Evolutionary conservation across 345 rosid species (phyloP), one percentile per base, ranked within the genome.

Genomic region (Mangifera indica): DNA sequence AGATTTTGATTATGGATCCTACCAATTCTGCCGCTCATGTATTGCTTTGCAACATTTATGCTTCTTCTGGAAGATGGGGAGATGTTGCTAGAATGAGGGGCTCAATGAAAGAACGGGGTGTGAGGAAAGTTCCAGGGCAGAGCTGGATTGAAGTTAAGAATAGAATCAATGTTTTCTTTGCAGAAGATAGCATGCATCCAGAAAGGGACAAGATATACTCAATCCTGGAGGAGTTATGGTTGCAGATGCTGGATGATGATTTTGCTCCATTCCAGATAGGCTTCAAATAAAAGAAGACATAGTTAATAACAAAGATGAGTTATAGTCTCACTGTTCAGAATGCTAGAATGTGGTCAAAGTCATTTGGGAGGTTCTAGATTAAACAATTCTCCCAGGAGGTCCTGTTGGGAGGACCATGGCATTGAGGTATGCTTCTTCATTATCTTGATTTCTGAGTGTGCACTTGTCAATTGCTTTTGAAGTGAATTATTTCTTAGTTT

Each of bases 121-220:
- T 87, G 15, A 83, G 77, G 74, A 88, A 93, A 81, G 72, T 79
- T 68, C 93, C 95, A 7, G 95, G 97, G 45, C 89, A 86, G 76
- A 93, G 98, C 80, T 87, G 93, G 95, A 85, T 89, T 29, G 95
- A 88, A 75, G 76, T 91, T 64, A 71, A 82, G 73, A 75, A 78
- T 18, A 66, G 59, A 29, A 74, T 83, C 49, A 90, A 91, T 77
- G 74, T 84, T 63, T 91, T 93, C 75, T 64, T 85, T 73, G 95
- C 90, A 26, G 83, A 83, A 60, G 95, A 91, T 75, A 71, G 76
- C 70, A 53, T 81, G 72, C 95, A 89, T 81, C 87, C 88, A 12
- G 88, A 89, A 76, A 84, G 80, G 69, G 85, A 79, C n/a, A 79
- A 71, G 68, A 83, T 88, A 71, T 83, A 81, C 51, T 45, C 59